Evolutionary conservation across 2,329 filamentous ascomycete species (phyloP).

Genomic region (Sphaerulina musiva): DNA sequence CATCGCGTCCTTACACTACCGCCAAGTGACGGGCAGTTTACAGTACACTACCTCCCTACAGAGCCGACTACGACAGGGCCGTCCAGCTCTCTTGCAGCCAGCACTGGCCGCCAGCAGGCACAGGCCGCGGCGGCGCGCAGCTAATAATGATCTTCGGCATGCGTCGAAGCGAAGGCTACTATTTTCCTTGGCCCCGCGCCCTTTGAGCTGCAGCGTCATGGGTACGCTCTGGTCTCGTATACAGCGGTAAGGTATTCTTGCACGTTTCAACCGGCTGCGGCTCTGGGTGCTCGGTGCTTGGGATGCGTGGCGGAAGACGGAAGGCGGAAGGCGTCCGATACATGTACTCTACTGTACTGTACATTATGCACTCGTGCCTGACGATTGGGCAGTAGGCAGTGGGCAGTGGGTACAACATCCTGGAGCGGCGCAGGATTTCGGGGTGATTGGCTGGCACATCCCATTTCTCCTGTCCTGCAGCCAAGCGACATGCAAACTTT

Average conservation of each 20-base stretch:
- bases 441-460: too few relatives aligned
- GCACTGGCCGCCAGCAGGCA: not conserved
- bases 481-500: too few relatives aligned
- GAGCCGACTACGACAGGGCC: too few relatives aligned
- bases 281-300: slow-evolving; percentile 1
- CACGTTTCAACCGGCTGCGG: not conserved
- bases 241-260: not conserved
- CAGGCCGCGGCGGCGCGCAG: not conserved
- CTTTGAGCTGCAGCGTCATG: slow-evolving; percentile 1
- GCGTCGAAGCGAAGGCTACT: not conserved
- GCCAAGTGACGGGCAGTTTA: too few relatives aligned
- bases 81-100: not conserved
- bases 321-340: not conserved
- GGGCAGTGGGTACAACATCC: too few relatives aligned
- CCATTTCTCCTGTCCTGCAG: too few relatives aligned
- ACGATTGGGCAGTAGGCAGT: not conserved
- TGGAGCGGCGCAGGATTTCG: too few relatives aligned
- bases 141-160: not conserved
- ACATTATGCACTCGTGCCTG: not conserved
- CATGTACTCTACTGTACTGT: not conserved
- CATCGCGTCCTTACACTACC: too few relatives aligned
- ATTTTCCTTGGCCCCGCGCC: not conserved
- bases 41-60: too few relatives aligned
- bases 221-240: not conserved
- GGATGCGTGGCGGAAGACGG: not conserved